phyloP scores from a whole-genome alignment of 2,329 filamentous ascomycete species.

The Sclerotinia minor region DNA sequence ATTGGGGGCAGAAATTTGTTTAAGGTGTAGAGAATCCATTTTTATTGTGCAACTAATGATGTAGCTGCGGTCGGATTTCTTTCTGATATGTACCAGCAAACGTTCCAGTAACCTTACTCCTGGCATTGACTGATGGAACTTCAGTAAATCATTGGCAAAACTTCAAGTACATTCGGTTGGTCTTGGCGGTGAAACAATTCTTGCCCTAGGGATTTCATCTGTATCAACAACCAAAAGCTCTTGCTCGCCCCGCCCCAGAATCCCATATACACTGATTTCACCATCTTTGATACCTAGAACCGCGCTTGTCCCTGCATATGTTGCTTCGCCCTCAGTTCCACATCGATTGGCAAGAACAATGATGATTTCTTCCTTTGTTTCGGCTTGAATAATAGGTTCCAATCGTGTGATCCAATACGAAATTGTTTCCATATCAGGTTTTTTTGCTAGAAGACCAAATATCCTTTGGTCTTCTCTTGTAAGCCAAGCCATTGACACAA shows the following conservation, averaged over 20 bases:
- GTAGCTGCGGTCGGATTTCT: not conserved
- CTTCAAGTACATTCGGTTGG: slow-evolving; percentile 22
- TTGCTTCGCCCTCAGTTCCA: slow-evolving; percentile 63
- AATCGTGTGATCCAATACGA: slow-evolving; percentile 74
- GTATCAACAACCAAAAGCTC: slow-evolving; percentile 68
- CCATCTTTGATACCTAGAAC: slow-evolving; percentile 67
- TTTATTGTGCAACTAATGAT: not conserved
- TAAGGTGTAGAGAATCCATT: not conserved
- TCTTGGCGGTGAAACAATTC: slow-evolving; percentile 33
- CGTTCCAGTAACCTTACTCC: not conserved
- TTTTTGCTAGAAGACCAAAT: slow-evolving; percentile 51
- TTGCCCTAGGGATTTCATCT: slow-evolving; percentile 29
- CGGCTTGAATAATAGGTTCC: slow-evolving; percentile 60
- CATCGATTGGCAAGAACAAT: slow-evolving; percentile 71
- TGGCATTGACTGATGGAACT: not conserved
- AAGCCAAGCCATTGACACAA: slow-evolving; percentile 78
- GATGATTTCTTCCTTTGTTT: slow-evolving; percentile 59
- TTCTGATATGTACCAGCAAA: not conserved
- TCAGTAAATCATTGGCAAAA: not conserved
- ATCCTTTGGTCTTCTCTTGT: slow-evolving; percentile 54
- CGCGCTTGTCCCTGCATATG: slow-evolving; percentile 73
- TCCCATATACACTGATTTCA: slow-evolving; percentile 66
- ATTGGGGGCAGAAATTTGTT: not conserved
- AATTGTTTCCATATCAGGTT: slow-evolving; percentile 71
- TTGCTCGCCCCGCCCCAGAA: slow-evolving; percentile 70